Percentiles rank a stretch among this genome's conserved stretches.
phyloP scores from a whole-genome alignment of 208 protist species.

The Trypanosoma mega region DNA sequence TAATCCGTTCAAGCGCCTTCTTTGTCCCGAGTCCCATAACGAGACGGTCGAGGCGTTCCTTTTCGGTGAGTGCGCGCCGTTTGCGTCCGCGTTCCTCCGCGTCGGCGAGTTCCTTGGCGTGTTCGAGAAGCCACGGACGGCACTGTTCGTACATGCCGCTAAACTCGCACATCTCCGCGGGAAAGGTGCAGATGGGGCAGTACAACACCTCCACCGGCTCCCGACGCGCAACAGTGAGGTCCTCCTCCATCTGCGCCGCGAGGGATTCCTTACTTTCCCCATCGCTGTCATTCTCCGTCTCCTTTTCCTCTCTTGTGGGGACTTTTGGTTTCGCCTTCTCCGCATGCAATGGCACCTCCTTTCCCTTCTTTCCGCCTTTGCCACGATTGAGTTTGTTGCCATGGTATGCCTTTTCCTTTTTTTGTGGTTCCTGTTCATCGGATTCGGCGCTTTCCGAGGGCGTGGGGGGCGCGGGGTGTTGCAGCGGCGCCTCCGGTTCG shows the following conservation, averaged over 20 bases:
- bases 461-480: not conserved
- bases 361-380: constrained; percentile 27
- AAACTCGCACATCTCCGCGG: constrained; percentile 92
- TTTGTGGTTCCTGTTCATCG: constrained; percentile 7
- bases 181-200: constrained; percentile 91
- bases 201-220: constrained; percentile 81
- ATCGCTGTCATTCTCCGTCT: not conserved
- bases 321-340: constrained; percentile 24
- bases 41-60: constrained; percentile 75
- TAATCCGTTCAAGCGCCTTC: constrained; percentile 73
- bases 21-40: constrained; percentile 73
- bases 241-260: constrained; percentile 22
- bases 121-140: constrained; percentile 84
- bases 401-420: constrained; percentile 73
- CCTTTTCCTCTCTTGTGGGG: constrained; percentile 6
- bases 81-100: constrained; percentile 79
- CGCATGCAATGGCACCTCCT: not conserved
- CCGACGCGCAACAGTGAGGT: constrained; percentile 33
- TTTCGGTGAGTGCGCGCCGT: constrained; percentile 78
- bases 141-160: constrained; percentile 91
- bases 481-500: not conserved
- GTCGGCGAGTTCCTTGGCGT: constrained; percentile 81
- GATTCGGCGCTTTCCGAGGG: not conserved
- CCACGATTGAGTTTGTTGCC: constrained; percentile 50
- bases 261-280: constrained; percentile 12